Percentiles rank a stretch among this genome's conserved stretches.
Evolutionary conservation across 306 rosid genomes (phyloP).

Genomic region (Cicer bijugum): DNA sequence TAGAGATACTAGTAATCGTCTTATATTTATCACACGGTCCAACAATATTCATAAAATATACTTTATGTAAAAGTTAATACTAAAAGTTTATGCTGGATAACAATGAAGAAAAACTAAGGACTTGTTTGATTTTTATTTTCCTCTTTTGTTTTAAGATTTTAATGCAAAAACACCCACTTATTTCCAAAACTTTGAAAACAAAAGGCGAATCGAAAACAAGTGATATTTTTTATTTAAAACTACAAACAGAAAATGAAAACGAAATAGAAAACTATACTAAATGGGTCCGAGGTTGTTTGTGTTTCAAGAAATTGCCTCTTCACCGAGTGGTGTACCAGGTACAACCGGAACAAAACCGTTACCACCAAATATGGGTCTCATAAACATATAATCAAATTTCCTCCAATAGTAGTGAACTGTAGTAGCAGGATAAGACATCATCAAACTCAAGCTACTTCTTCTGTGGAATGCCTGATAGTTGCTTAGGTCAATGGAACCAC

Average conservation of each 20-base stretch:
- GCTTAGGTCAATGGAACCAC: slow-evolving; percentile 44
- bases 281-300: not conserved
- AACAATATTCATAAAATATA: too few species aligned
- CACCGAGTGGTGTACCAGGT: slow-evolving; percentile 62
- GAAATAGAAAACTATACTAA: not conserved
- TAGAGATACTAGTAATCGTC: too few species aligned
- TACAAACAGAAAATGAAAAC: not conserved
- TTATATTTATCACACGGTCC: too few species aligned
- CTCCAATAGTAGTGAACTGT: slow-evolving; percentile 82
- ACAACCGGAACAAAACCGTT: slow-evolving; percentile 67
- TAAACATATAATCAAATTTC: slow-evolving; percentile 72
- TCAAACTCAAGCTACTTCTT: slow-evolving; percentile 51
- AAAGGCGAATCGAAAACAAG: too few species aligned
- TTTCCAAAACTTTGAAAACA: too few species aligned
- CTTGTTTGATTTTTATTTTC: too few species aligned
- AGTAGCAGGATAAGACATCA: slow-evolving; percentile 55
- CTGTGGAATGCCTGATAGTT: not conserved
- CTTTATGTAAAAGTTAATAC: too few species aligned
- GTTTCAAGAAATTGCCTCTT: slow-evolving; percentile 38
- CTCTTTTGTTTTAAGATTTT: too few species aligned
- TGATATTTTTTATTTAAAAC: not conserved
- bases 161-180: too few species aligned
- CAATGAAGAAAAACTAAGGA: too few species aligned
- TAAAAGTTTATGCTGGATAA: too few species aligned
- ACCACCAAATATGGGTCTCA: slow-evolving; percentile 94